Conservation (phyloP, 2,329 filamentous ascomycete species). For the Exophiala spinifera region DNA sequence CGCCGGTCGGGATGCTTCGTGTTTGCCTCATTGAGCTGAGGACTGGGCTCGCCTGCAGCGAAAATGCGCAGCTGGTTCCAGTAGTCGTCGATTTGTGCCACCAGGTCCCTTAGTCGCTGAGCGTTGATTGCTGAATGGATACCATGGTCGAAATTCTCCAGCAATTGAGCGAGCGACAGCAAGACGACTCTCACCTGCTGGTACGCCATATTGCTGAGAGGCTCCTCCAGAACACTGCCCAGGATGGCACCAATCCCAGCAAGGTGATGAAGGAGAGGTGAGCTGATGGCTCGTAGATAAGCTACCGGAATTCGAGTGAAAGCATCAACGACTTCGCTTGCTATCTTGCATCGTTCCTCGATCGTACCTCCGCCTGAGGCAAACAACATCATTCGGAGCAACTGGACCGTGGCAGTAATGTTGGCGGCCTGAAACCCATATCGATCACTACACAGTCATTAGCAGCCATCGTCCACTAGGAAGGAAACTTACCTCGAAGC, state of each 20-base stretch:
- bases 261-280: slow-evolving; percentile 49
- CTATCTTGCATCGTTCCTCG: slow-evolving; percentile 47
- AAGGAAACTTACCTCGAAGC: slow-evolving; percentile 10
- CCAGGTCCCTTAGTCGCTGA: slow-evolving; percentile 40
- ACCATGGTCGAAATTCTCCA: slow-evolving; percentile 44
- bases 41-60: slow-evolving; percentile 1
- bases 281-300: slow-evolving; percentile 49
- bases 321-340: slow-evolving; percentile 43
- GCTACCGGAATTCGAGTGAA: slow-evolving; percentile 45
- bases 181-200: slow-evolving; percentile 42
- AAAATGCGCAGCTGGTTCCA: slow-evolving; percentile 32
- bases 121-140: slow-evolving; percentile 41
- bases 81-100: slow-evolving; percentile 46
- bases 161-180: slow-evolving; percentile 45
- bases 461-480: not conserved
- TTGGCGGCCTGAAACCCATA: slow-evolving; percentile 52
- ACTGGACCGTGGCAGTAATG: slow-evolving; percentile 48
- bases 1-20: slow-evolving; percentile 10
- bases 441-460: slow-evolving; percentile 37
- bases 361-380: slow-evolving; percentile 38
- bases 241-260: slow-evolving; percentile 50
- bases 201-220: slow-evolving; percentile 44
- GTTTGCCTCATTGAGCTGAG: slow-evolving; percentile 2
- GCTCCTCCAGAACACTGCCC: slow-evolving; percentile 47
- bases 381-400: slow-evolving; percentile 49